Percentiles rank a stretch among this genome's conserved stretches.
Conservation (phyloP, 805 yeast species). For the Myxozyma melibiosi region DNA sequence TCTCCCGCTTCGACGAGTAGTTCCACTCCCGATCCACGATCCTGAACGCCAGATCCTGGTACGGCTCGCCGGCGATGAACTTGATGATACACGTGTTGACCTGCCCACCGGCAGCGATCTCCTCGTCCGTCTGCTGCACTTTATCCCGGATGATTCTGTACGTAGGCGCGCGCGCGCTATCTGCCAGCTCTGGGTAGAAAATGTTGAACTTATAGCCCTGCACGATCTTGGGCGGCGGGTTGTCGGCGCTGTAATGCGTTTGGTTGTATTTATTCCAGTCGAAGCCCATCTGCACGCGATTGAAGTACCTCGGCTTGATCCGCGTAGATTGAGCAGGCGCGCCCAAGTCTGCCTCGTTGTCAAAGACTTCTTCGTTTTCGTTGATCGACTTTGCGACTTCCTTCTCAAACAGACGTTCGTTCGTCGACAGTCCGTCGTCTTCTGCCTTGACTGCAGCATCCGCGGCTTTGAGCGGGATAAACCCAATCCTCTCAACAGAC, state of each 20-base stretch:
- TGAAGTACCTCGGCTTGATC: slow-evolving; percentile 39
- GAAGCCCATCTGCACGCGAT: slow-evolving; percentile 42
- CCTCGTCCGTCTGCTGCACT: slow-evolving; percentile 3
- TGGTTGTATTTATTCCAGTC: slow-evolving; percentile 45
- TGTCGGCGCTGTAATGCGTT: slow-evolving; percentile 41
- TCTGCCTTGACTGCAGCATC: neutral
- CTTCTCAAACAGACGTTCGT: slow-evolving; percentile 13
- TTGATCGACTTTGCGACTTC: slow-evolving; percentile 13
- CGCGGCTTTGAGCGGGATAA: slow-evolving; percentile 18
- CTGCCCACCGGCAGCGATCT: slow-evolving; percentile 16
- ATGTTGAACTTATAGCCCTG: slow-evolving; percentile 45
- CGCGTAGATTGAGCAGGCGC: neutral
- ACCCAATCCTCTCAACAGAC: slow-evolving; percentile 31
- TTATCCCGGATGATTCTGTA: slow-evolving; percentile 38
- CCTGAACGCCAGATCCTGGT: slow-evolving; percentile 42
- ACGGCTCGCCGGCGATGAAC: slow-evolving; percentile 43
- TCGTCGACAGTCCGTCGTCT: neutral
- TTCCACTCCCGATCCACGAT: slow-evolving; percentile 45
- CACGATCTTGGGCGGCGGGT: slow-evolving; percentile 45
- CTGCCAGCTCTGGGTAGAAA: slow-evolving; percentile 41
- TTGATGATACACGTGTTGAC: slow-evolving; percentile 39
- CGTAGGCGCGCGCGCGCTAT: slow-evolving; percentile 38
- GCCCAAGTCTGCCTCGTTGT: slow-evolving; percentile 32
- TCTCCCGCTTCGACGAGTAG: slow-evolving; percentile 34
- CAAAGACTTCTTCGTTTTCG: slow-evolving; percentile 36